Percentiles rank a stretch among this genome's conserved stretches.
Conservation (phyloP, 257 asterid genomes). For the Lithospermum erythrorhizon region DNA sequence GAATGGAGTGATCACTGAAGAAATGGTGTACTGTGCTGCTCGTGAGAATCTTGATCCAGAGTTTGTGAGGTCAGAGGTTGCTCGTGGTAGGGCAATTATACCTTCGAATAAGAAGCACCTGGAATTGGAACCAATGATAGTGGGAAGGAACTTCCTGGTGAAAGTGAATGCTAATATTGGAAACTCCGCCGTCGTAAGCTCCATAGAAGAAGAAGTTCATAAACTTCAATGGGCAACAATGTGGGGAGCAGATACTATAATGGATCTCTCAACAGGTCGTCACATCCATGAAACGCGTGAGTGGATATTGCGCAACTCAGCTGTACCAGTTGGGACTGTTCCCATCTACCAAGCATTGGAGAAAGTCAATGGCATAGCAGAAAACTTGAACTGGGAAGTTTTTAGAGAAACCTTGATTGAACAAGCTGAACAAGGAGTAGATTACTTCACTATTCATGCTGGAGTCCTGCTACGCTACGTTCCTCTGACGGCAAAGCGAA, state of each 20-base stretch:
- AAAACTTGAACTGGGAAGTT: slow-evolving; percentile 83
- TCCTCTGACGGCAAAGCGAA: slow-evolving; percentile 80
- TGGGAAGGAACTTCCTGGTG: slow-evolving; percentile 91
- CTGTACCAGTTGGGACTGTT: slow-evolving; percentile 93
- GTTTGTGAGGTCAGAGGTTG: slow-evolving; percentile 85
- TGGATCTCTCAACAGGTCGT: slow-evolving; percentile 94
- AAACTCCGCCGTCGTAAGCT: slow-evolving; percentile 89
- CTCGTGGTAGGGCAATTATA: slow-evolving; percentile 96
- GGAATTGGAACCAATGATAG: slow-evolving; percentile 90
- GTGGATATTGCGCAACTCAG: slow-evolving; percentile 96
- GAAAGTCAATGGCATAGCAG: slow-evolving; percentile 85
- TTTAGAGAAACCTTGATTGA: slow-evolving; percentile 84
- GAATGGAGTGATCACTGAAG: slow-evolving; percentile 87
- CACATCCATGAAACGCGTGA: slow-evolving; percentile 97
- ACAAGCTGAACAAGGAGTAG: slow-evolving; percentile 98
- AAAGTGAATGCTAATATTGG: slow-evolving; percentile 94
- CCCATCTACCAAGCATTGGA: slow-evolving; percentile 94
- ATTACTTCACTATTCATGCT: slow-evolving; percentile 90
- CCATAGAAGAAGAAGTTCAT: slow-evolving; percentile 94
- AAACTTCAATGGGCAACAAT: slow-evolving; percentile 98
- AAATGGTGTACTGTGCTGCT: slow-evolving; percentile 90
- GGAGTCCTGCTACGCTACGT: slow-evolving; percentile 89
- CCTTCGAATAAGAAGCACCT: slow-evolving; percentile 89
- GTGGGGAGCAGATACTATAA: slow-evolving; percentile 98
- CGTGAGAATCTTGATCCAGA: slow-evolving; percentile 89